phyloP scores from a whole-genome alignment of 2,329 filamentous ascomycete species.

The Didymella pomorum region DNA sequence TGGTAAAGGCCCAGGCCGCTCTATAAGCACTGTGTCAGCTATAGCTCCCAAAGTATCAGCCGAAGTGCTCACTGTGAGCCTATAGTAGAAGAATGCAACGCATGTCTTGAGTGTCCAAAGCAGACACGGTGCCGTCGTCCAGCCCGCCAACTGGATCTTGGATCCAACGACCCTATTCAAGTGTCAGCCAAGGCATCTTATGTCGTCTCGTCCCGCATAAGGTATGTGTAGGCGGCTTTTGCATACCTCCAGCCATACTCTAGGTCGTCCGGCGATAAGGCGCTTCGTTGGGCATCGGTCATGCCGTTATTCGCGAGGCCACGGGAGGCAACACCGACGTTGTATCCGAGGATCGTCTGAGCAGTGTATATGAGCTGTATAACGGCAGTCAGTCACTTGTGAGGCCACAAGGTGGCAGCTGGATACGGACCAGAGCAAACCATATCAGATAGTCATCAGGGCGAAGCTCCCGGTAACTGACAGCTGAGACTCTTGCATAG shows the following conservation, averaged over 20 bases:
- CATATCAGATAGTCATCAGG: slow-evolving; percentile 32
- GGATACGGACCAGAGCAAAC: slow-evolving; percentile 23
- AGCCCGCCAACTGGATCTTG: slow-evolving; percentile 62
- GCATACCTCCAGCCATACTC: slow-evolving; percentile 20
- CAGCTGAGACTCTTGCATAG: slow-evolving; percentile 24
- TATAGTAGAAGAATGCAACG: slow-evolving; percentile 64
- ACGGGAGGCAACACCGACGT: slow-evolving; percentile 59
- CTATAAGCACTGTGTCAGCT: slow-evolving; percentile 7
- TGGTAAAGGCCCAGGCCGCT: slow-evolving; percentile 21
- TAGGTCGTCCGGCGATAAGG: slow-evolving; percentile 19
- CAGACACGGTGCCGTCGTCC: slow-evolving; percentile 62
- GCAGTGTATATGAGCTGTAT: slow-evolving; percentile 59
- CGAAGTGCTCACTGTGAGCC: slow-evolving; percentile 50
- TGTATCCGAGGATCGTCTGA: slow-evolving; percentile 60
- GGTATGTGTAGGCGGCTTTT: too few species aligned
- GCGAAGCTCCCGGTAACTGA: slow-evolving; percentile 24
- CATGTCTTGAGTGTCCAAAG: slow-evolving; percentile 64
- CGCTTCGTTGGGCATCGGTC: slow-evolving; percentile 58
- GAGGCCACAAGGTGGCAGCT: not conserved
- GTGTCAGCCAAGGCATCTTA: slow-evolving; percentile 25
- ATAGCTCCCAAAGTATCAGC: not conserved
- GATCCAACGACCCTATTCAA: slow-evolving; percentile 60
- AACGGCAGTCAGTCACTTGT: not conserved
- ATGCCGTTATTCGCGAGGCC: slow-evolving; percentile 61
- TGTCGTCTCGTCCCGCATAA: too few species aligned